Conservation (phyloP, 2,329 filamentous ascomycete species). For the Ciborinia camelliae region DNA sequence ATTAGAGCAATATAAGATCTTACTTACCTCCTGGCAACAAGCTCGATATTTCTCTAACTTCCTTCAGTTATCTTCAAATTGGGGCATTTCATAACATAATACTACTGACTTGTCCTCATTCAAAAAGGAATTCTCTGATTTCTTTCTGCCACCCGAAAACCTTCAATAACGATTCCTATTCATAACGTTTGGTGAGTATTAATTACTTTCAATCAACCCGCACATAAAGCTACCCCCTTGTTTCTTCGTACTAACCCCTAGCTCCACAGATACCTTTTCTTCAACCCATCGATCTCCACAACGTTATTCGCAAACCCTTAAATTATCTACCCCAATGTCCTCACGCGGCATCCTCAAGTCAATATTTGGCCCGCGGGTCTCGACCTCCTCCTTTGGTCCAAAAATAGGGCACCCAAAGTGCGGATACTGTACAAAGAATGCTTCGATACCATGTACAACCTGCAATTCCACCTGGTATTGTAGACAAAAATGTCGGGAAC, state of each 20-base stretch:
- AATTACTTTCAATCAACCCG: too few species aligned
- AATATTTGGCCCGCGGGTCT: not conserved
- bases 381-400: constrained; percentile 6
- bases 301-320: not conserved
- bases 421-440: constrained; percentile 1
- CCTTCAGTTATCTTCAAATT: not conserved
- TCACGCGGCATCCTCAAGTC: constrained; percentile 7
- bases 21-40: too few species aligned
- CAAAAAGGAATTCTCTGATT: not conserved
- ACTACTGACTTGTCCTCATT: not conserved
- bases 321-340: not conserved
- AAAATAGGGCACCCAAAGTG: constrained; percentile 2
- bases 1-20: too few species aligned
- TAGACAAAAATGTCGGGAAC: not conserved
- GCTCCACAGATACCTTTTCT: not conserved
- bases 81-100: fast-evolving
- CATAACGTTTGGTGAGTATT: not conserved
- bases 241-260: not conserved
- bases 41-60: not conserved
- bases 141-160: fast-evolving
- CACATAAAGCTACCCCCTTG: not conserved
- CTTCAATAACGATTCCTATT: not conserved
- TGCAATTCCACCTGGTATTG: constrained; percentile 11
- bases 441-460: not conserved
- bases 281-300: not conserved